A percentile compares a stretch with the other conserved stretches of the same genome.
Evolutionary conservation across 192 early-diverging fungal species (phyloP).

Genomic region (Linnemannia hyalina): DNA sequence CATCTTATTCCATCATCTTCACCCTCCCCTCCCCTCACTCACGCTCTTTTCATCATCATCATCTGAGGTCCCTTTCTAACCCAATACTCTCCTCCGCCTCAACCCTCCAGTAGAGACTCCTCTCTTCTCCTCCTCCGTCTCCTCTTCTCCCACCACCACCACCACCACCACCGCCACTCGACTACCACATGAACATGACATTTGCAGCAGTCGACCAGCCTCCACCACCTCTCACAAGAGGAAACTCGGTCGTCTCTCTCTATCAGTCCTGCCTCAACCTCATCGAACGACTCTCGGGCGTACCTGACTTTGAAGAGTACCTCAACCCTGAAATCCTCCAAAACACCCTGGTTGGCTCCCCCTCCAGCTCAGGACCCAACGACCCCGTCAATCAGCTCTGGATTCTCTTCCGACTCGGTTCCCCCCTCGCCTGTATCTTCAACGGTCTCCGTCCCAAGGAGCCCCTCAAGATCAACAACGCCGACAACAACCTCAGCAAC

Average conservation of each 20-base stretch:
- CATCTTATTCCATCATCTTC: neutral
- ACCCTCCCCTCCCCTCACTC: neutral
- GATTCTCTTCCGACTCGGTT: slow-evolving; percentile 78
- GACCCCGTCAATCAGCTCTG: slow-evolving; percentile 82
- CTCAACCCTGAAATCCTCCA: slow-evolving; percentile 61
- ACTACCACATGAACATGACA: slow-evolving; percentile 4
- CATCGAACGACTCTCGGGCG: slow-evolving; percentile 76
- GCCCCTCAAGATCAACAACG: slow-evolving; percentile 67
- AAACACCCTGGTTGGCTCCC: slow-evolving; percentile 53
- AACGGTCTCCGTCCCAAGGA: slow-evolving; percentile 76
- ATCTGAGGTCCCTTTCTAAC: neutral
- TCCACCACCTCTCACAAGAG: slow-evolving; percentile 45
- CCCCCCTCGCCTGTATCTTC: slow-evolving; percentile 77
- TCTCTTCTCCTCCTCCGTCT: neutral
- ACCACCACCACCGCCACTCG: neutral
- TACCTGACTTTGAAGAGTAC: slow-evolving; percentile 77
- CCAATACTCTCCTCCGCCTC: neutral
- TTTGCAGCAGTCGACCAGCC: slow-evolving; percentile 46
- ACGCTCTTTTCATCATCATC: neutral
- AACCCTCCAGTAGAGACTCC: slow-evolving; percentile 6
- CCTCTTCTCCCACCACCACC: neutral
- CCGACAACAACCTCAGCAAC: slow-evolving; percentile 61
- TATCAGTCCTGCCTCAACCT: slow-evolving; percentile 81
- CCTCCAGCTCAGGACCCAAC: slow-evolving; percentile 39
- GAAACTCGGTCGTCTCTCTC: slow-evolving; percentile 65